phyloP scores from a whole-genome alignment of 106 monocot genomes.

The Apostasia ramifera region DNA sequence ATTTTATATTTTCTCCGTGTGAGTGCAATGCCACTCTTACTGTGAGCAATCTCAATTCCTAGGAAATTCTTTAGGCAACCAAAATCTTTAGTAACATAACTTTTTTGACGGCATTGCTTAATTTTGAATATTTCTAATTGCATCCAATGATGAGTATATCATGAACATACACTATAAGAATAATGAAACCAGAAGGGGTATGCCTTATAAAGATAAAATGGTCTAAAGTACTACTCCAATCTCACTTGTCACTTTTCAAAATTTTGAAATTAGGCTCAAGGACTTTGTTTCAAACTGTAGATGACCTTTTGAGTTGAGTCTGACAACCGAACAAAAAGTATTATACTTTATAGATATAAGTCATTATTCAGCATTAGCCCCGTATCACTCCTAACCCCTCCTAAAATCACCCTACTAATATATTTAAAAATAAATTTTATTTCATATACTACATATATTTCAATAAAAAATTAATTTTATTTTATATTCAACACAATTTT shows the following conservation, averaged over 20 bases:
- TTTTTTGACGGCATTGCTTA: neutral
- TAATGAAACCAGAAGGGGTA: neutral
- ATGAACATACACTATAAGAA: neutral
- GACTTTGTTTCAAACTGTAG: neutral
- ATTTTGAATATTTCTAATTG: neutral
- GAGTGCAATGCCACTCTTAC: neutral
- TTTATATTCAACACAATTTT: too few relatives aligned
- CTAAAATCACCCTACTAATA: too few relatives aligned
- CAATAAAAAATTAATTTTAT: too few relatives aligned
- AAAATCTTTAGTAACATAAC: neutral
- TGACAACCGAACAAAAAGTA: too few relatives aligned
- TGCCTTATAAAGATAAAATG: neutral
- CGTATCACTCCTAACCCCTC: too few relatives aligned
- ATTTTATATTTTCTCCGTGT: neutral
- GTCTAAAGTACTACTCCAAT: neutral
- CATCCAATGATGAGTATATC: neutral
- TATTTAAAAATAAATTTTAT: too few relatives aligned
- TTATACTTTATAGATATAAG: too few relatives aligned
- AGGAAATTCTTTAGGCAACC: neutral
- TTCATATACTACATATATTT: too few relatives aligned
- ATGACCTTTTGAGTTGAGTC: neutral
- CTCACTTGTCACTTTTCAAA: neutral
- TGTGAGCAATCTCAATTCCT: neutral
- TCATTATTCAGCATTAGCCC: too few relatives aligned
- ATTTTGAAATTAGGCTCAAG: neutral